phyloP scores from a whole-genome alignment of 2,329 filamentous ascomycete genomes.

The Diplodia scrobiculata region DNA sequence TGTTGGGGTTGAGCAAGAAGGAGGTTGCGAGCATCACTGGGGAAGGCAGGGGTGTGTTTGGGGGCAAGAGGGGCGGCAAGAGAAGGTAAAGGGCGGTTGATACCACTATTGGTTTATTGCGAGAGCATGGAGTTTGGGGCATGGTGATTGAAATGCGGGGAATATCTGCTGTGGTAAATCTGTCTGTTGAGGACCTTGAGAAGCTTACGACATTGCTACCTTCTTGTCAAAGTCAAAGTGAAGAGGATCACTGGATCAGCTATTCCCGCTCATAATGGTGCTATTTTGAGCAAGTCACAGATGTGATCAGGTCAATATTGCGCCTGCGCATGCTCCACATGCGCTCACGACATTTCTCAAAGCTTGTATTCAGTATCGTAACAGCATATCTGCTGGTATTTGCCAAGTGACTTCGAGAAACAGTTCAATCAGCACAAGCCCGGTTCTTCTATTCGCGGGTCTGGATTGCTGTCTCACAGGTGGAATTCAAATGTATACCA shows the following conservation, averaged over 20 bases:
- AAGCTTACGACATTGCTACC: background rate
- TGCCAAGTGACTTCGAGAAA: too few relatives aligned
- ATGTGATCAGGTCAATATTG: background rate
- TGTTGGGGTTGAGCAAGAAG: constrained; percentile 73
- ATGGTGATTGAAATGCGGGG: background rate
- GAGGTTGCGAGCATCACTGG: constrained; percentile 68
- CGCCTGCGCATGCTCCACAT: background rate
- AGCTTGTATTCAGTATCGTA: background rate
- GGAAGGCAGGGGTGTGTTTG: constrained; percentile 18
- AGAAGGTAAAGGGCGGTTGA: constrained; percentile 1
- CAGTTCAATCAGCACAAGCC: too few relatives aligned
- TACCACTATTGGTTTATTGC: background rate
- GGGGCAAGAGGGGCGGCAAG: constrained; percentile 19
- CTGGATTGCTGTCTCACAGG: too few relatives aligned
- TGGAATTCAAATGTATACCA: too few relatives aligned
- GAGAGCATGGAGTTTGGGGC: background rate
- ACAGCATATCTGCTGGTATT: background rate
- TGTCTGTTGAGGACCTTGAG: background rate
- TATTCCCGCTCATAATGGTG: background rate
- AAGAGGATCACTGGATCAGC: background rate
- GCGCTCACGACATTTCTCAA: background rate
- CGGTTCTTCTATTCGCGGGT: too few relatives aligned
- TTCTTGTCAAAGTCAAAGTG: background rate
- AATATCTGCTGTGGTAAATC: background rate
- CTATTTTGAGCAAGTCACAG: background rate